phyloP scores from a whole-genome alignment of 257 asterid species.

The Asclepias syriaca region DNA sequence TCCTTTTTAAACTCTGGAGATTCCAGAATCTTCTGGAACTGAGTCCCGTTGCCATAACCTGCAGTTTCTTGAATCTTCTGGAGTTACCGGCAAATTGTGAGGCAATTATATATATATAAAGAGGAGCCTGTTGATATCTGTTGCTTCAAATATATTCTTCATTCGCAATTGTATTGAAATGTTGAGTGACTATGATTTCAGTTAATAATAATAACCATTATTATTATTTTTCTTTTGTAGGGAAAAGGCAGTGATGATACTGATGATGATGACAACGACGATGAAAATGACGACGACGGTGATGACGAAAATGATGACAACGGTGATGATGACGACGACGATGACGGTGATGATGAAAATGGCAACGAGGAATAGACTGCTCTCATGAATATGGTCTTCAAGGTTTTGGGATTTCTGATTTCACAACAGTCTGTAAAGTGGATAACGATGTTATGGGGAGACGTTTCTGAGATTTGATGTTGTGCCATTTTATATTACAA shows the following conservation, averaged over 20 bases:
- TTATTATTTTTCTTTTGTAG: constrained; percentile 24
- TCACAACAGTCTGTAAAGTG: constrained; percentile 17
- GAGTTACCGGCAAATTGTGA: neutral
- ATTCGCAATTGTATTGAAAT: neutral
- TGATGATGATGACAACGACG: constrained; percentile 23
- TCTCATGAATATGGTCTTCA: neutral
- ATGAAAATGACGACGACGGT: constrained; percentile 28
- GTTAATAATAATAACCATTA: neutral
- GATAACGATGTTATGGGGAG: neutral
- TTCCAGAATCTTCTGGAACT: neutral
- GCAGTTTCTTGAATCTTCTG: neutral
- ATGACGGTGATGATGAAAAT: constrained; percentile 33
- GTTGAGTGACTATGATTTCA: neutral
- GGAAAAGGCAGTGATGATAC: constrained; percentile 52
- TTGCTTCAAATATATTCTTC: neutral
- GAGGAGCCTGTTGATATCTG: too few relatives aligned
- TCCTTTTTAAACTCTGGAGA: neutral
- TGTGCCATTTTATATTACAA: neutral
- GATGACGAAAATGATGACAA: constrained; percentile 41
- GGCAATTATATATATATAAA: too few relatives aligned
- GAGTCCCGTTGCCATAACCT: neutral
- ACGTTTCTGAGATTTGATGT: neutral
- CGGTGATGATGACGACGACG: constrained; percentile 12
- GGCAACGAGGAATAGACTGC: constrained; percentile 27
- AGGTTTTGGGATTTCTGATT: constrained; percentile 1